Conservation (phyloP, 2,329 filamentous ascomycete species). For the Aquanectria penicillioides region DNA sequence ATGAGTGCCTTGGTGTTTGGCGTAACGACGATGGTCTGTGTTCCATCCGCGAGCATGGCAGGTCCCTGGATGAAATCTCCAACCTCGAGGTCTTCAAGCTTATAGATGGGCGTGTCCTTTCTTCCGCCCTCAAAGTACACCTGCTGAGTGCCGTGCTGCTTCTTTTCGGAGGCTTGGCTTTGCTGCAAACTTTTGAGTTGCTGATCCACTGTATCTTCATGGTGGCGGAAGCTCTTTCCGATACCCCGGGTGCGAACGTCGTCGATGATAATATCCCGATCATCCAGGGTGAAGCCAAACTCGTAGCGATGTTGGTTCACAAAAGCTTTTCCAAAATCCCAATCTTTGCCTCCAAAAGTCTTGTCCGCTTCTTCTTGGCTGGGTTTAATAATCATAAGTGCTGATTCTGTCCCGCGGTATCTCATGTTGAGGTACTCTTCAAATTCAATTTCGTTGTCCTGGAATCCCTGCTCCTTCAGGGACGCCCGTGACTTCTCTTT, state of each 20-base stretch:
- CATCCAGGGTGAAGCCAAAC: slow-evolving; percentile 87
- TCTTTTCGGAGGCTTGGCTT: slow-evolving; percentile 64
- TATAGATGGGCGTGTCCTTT: slow-evolving; percentile 82
- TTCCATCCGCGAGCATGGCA: slow-evolving; percentile 86
- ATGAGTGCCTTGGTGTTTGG: slow-evolving; percentile 80
- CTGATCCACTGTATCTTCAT: slow-evolving; percentile 84
- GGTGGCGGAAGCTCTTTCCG: slow-evolving; percentile 84
- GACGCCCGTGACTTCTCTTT: slow-evolving; percentile 77
- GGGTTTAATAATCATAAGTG: slow-evolving; percentile 88
- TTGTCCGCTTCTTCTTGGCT: slow-evolving; percentile 67
- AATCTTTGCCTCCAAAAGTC: slow-evolving; percentile 72
- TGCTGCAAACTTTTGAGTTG: slow-evolving; percentile 78
- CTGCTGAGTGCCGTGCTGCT: slow-evolving; percentile 71
- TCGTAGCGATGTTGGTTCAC: slow-evolving; percentile 89
- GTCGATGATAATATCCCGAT: slow-evolving; percentile 89
- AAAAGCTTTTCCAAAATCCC: slow-evolving; percentile 87
- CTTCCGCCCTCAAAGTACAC: slow-evolving; percentile 90
- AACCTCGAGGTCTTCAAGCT: slow-evolving; percentile 76
- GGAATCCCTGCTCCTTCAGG: slow-evolving; percentile 82
- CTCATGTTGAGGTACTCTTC: slow-evolving; percentile 96
- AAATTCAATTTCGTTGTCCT: slow-evolving; percentile 77
- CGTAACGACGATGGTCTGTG: slow-evolving; percentile 91
- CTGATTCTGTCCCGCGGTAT: slow-evolving; percentile 90
- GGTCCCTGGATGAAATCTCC: slow-evolving; percentile 82
- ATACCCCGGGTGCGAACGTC: slow-evolving; percentile 90